Evolutionary conservation across 345 rosid genomes (phyloP), one percentile per base, ranked within the genome.

Genomic region (Euclidium syriacum): DNA sequence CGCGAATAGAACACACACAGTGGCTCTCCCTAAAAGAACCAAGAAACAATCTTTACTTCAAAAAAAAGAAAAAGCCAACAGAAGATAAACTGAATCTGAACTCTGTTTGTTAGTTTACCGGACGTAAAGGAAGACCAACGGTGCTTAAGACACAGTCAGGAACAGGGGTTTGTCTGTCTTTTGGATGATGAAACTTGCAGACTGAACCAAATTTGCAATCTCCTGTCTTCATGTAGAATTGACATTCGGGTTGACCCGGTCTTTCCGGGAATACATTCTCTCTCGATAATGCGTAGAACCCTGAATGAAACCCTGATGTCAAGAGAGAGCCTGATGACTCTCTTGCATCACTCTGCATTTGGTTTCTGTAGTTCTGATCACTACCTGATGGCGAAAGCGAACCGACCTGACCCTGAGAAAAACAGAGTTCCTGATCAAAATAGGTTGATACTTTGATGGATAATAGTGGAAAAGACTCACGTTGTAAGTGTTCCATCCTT

Each of bases 1-100:
- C 87, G 87, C 24, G 86, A 80, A 64, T 87, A 90, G 75, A 90
- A 90, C 72, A 80, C 81, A 75, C 97, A 90, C 44, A 85, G 33
- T 12, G 92, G 87, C 69, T 90, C 97, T 55, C 87, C 97, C 95
- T 87, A 88, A n/a, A n/a, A n/a, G n/a, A n/a, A n/a, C n/a, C n/a
- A n/a, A n/a, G n/a, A n/a, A n/a, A n/a, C n/a, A n/a, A n/a, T n/a
- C n/a, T n/a, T n/a, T n/a, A n/a, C n/a, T 74, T 38, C 40, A 39
- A 30, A 53, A 62, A 29, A 18, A 65, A 36, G 46, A 38, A 42
- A 64, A 47, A 16, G n/a, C n/a, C n/a, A 33, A 35, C 41, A 5
- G 7, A 46, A 33, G 1, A n/a, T 11, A 15, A 40, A 15, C 35
- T 32, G 36, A 18, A 12, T 29, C 16, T 44, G 38, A 23, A 12